These are phyloP conservation scores for Mrakia frigida DNA, from an alignment of 768 basidiomycete species.

Conservation along the genomic window DNA sequence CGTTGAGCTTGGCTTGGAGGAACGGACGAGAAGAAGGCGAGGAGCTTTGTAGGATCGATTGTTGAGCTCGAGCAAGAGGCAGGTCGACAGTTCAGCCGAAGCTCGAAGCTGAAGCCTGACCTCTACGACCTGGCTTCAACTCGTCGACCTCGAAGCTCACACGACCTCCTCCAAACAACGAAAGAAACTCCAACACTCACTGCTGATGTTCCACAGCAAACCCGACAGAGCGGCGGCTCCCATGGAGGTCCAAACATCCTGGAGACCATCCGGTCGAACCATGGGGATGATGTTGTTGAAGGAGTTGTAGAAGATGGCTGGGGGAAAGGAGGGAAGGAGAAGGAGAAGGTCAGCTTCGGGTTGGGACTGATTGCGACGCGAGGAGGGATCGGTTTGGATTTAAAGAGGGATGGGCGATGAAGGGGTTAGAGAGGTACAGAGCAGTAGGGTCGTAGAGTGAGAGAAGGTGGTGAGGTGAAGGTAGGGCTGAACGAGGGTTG, in stretches of 20 bases:
- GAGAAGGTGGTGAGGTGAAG: no score
- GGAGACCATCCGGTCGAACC: slow-evolving; percentile 11
- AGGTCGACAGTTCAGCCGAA: no score
- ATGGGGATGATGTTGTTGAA: slow-evolving; percentile 21
- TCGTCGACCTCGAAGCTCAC: background rate
- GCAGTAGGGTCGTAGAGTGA: background rate
- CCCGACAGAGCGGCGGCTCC: slow-evolving; percentile 3
- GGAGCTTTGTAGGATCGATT: background rate
- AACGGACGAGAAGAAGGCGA: no score
- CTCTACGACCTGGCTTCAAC: no score
- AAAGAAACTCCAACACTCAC: background rate
- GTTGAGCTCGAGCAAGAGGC: background rate
- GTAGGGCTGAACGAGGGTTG: no score
- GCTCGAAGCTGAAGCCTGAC: no score
- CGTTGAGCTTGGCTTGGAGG: no score
- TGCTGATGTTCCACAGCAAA: slow-evolving; percentile 14
- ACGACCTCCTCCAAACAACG: background rate
- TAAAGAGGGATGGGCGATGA: background rate
- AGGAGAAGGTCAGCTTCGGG: background rate
- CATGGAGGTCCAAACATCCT: slow-evolving; percentile 9
- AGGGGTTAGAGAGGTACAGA: background rate
- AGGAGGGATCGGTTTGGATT: background rate
- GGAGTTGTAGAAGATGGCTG: slow-evolving; percentile 19
- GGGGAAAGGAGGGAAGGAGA: background rate
- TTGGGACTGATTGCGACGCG: no score